Evolutionary conservation across 2,329 filamentous ascomycete species (phyloP).

Genomic region (Cucurbitaria berberidis): DNA sequence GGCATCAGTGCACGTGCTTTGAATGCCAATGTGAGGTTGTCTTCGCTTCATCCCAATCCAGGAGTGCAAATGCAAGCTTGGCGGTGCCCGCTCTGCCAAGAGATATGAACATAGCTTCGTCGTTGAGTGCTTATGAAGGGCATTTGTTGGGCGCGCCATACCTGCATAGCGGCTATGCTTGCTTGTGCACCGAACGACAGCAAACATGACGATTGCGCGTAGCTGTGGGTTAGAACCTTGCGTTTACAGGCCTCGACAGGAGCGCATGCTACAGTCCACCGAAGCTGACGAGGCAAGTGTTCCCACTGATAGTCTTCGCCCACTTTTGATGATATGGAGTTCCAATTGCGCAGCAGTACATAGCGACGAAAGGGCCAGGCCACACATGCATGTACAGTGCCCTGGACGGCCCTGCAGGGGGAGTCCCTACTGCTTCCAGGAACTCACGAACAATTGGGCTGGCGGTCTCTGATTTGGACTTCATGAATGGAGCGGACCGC

Average conservation of each 20-base stretch:
- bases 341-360: not conserved
- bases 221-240: not conserved
- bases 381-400: not conserved
- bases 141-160: conserved; percentile 9
- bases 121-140: conserved; percentile 11
- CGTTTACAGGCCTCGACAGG: not conserved
- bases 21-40: conserved; percentile 25
- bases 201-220: not conserved
- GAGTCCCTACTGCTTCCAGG: conserved; percentile 2
- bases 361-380: not conserved
- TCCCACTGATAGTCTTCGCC: not conserved
- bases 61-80: conserved; percentile 22
- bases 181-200: conserved; percentile 5
- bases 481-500: conserved; percentile 18
- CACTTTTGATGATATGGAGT: not conserved
- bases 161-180: conserved; percentile 11
- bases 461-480: conserved; percentile 8
- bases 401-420: conserved; percentile 18
- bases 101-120: conserved; percentile 21
- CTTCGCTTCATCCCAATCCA: conserved; percentile 26
- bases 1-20: conserved; percentile 27
- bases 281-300: not conserved
- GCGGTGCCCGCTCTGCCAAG: conserved; percentile 36
- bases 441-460: not conserved
- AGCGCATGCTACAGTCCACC: not conserved